Evolutionary conservation across 345 rosid genomes (phyloP).

Genomic region (Populus ilicifolia): DNA sequence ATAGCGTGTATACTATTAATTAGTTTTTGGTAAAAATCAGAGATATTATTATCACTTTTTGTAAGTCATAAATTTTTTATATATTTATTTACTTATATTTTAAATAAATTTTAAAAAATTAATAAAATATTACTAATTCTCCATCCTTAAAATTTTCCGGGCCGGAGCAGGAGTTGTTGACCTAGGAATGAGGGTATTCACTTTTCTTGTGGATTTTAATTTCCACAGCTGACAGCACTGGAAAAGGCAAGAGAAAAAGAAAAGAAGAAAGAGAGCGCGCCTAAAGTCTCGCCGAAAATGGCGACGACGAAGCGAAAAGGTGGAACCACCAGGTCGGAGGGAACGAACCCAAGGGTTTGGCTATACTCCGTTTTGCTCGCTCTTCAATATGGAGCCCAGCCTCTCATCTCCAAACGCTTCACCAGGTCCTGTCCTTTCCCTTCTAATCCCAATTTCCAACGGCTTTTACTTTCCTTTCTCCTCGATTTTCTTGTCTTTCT

Average conservation of each 20-base stretch:
- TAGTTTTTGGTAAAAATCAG: too few species aligned
- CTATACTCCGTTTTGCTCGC: constrained; percentile 68
- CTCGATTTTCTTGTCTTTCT: not conserved
- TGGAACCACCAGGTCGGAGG: constrained; percentile 9
- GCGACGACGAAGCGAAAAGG: constrained; percentile 28
- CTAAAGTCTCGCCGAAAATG: constrained; percentile 24
- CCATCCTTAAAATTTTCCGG: too few species aligned
- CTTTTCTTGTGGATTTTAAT: too few species aligned
- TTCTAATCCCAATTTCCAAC: not conserved
- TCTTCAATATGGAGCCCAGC: constrained; percentile 92
- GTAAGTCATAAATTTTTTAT: too few species aligned
- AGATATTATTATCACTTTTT: too few species aligned
- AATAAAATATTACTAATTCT: too few species aligned
- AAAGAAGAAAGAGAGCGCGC: not conserved
- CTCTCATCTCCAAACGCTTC: constrained; percentile 88
- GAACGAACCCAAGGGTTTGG: constrained; percentile 47
- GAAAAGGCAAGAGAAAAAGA: not conserved
- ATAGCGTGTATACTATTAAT: too few species aligned
- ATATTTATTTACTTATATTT: too few species aligned
- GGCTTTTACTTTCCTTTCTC: too few species aligned
- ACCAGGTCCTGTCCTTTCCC: constrained; percentile 41
- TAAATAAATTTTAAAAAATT: too few species aligned
- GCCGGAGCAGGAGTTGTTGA: too few species aligned
- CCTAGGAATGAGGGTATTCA: not conserved
- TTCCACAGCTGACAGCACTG: too few species aligned